Base-by-base conservation (phyloP, 306 rosid genomes). In the Cajanus cajan region DNA sequence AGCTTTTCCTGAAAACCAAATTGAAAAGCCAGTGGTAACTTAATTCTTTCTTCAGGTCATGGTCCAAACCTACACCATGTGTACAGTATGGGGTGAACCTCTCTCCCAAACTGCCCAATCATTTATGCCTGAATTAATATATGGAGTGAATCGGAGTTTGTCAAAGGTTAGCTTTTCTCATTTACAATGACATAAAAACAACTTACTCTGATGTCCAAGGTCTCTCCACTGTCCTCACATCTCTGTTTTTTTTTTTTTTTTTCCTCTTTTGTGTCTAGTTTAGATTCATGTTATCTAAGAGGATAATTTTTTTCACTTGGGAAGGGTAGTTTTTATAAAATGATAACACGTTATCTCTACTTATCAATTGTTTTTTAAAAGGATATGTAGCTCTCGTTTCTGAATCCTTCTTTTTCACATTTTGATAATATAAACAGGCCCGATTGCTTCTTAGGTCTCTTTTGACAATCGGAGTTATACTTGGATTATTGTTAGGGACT, bases 71-170 rank as follows among this genome's bases (percentile, higher is more conserved):
- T 89, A 87, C 79, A 68, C 74, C 84, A 88, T 85, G 85, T 90
- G 96, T 87, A 87, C 97, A 0, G 97, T 94, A 51, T 94, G 94
- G 97, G 98, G 98, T 51, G 97, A 94, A 79, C 98, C 98, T 83
- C 94, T 94, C 58, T 92, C 97, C 61, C 98, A 94, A 87, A 90
- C 98, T 58, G 98, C 98, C 16, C 97, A 94, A 57, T 85, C 98
- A 36, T 94, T 92, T 94, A 90, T 94, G 94, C 98, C 97, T 1
- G 97, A 88, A 81, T 86, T 90, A 78, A 40, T 94, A 28, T 83
- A 68, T 82, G 98, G 98, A 80, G 89, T 55, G 36, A 81, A 89
- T 45, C 83, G 82, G 45, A 94, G 68, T 81, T 85, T 89, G 91
- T 70, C 84, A 55, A 90, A 94, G 97, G 98, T 94, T 40, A 63